Evolutionary conservation across 2,329 filamentous ascomycete genomes (phyloP).

Genomic region (Myotisia sp.): DNA sequence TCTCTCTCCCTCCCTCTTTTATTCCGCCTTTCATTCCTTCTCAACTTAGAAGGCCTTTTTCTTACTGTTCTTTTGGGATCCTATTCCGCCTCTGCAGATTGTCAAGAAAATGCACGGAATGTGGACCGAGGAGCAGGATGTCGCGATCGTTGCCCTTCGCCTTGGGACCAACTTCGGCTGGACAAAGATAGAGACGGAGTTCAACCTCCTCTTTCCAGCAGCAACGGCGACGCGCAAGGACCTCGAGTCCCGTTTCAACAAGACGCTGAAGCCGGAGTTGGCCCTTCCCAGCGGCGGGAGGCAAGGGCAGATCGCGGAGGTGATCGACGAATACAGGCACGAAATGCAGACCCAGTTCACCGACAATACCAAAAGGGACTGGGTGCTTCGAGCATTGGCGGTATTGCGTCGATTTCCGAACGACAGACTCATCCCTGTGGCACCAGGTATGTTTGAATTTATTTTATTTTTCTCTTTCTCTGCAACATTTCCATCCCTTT

Average conservation of each 20-base stretch:
- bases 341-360: constrained; percentile 3
- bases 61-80: background rate
- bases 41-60: background rate
- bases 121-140: constrained; percentile 9
- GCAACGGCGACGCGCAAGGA: constrained; percentile 8
- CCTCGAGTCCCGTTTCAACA: constrained; percentile 13
- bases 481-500: too few relatives aligned
- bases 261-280: constrained; percentile 8
- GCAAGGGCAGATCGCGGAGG: constrained; percentile 5
- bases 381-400: constrained; percentile 3
- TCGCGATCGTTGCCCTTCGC: constrained; percentile 11
- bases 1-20: background rate
- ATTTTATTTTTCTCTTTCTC: background rate
- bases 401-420: background rate
- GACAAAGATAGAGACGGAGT: constrained; percentile 8
- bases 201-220: constrained; percentile 7
- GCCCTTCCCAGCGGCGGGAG: background rate
- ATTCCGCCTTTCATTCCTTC: background rate
- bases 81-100: background rate
- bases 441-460: constrained; percentile 5
- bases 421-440: background rate
- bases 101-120: constrained; percentile 7
- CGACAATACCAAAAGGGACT: background rate
- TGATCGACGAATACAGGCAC: constrained; percentile 11
- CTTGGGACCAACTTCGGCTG: constrained; percentile 12